Conservation (phyloP, 2,329 filamentous ascomycete genomes). For the Atkinsonella hypoxylon region DNA sequence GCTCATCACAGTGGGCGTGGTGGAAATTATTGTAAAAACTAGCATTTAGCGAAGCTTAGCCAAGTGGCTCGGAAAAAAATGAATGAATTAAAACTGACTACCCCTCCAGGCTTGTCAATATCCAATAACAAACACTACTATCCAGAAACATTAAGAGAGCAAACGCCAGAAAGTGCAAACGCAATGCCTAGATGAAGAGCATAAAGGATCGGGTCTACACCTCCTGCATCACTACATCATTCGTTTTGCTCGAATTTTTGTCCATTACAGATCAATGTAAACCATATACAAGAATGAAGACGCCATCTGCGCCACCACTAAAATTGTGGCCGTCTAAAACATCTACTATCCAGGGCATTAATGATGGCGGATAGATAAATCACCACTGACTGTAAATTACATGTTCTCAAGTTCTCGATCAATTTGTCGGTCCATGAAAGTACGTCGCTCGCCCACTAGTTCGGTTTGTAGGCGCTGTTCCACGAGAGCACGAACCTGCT, state of each 20-base stretch:
- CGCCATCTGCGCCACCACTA: background rate
- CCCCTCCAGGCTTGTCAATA: background rate
- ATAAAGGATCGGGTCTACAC: background rate
- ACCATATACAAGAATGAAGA: constrained; percentile 1
- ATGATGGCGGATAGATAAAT: background rate
- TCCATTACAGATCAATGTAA: background rate
- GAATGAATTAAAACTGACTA: background rate
- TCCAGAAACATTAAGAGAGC: background rate
- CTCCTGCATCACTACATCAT: background rate
- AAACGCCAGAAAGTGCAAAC: background rate
- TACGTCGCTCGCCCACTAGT: constrained; percentile 70
- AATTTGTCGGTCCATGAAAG: constrained; percentile 86
- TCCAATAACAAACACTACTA: background rate
- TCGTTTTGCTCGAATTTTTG: background rate
- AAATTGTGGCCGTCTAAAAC: background rate
- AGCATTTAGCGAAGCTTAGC: background rate
- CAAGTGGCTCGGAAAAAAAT: background rate
- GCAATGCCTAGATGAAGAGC: background rate
- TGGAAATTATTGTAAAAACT: background rate
- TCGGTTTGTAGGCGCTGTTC: constrained; percentile 91
- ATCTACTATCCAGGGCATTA: background rate
- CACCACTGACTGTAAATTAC: constrained; percentile 35
- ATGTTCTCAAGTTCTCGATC: constrained; percentile 89
- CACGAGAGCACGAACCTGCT: constrained; percentile 82
- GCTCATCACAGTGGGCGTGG: background rate